phyloP scores from a whole-genome alignment of 208 protist genomes.

The Trichomonas vaginalis region DNA sequence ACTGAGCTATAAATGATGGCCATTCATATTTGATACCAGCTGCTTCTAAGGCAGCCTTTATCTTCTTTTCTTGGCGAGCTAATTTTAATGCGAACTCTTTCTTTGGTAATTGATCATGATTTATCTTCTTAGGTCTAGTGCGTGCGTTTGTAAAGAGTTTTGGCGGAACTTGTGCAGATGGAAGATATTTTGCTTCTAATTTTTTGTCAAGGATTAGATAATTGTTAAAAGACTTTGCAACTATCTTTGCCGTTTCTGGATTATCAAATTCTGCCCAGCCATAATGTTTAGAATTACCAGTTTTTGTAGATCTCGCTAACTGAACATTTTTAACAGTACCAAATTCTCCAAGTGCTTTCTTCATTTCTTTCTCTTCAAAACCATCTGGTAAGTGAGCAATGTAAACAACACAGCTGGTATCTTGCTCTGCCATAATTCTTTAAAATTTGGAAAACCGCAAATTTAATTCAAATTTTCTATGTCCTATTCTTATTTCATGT shows the following conservation, averaged over 20 bases:
- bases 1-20: not conserved
- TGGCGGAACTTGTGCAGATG: not conserved
- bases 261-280: conserved; percentile 24
- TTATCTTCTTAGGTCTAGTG: not conserved
- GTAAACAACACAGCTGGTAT: conserved; percentile 2
- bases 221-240: conserved; percentile 19
- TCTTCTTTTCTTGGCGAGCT: not conserved
- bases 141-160: not conserved
- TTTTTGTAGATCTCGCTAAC: conserved; percentile 21
- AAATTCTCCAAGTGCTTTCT: conserved; percentile 17
- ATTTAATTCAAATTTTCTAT: not conserved
- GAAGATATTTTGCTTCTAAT: conserved; percentile 1
- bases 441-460: not conserved
- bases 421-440: not conserved
- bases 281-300: conserved; percentile 25
- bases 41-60: not conserved
- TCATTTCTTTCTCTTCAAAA: conserved; percentile 21
- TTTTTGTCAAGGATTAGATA: conserved; percentile 12
- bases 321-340: conserved; percentile 9
- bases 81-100: not conserved
- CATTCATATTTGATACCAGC: not conserved
- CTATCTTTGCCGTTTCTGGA: conserved; percentile 10
- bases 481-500: too few species aligned
- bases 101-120: not conserved
- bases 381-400: conserved; percentile 18